These are phyloP conservation scores for Starmerella davenportii DNA, from an alignment of 805 yeast species.

Conservation along the genomic window DNA sequence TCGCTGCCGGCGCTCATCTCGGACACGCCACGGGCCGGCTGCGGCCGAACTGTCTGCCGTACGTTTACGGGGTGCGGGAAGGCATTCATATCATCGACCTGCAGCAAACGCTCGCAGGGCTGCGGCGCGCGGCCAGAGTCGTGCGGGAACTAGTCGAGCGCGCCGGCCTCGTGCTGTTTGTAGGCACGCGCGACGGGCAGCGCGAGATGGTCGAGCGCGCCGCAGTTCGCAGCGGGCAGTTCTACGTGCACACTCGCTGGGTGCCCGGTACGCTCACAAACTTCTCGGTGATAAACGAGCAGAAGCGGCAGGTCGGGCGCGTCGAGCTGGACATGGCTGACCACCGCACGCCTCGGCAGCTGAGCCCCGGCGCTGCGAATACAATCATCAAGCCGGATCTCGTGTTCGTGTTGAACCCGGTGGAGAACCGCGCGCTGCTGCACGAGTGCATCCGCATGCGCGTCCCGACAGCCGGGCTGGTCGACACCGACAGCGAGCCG, in stretches of 20 bases:
- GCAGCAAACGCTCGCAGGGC: slow-evolving; percentile 57
- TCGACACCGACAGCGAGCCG: slow-evolving; percentile 90
- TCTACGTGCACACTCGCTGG: slow-evolving; percentile 74
- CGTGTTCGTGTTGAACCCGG: slow-evolving; percentile 70
- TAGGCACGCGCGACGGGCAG: slow-evolving; percentile 72
- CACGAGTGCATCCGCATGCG: slow-evolving; percentile 65
- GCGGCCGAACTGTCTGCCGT: slow-evolving; percentile 70
- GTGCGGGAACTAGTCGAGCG: slow-evolving; percentile 61
- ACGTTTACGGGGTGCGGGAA: slow-evolving; percentile 68
- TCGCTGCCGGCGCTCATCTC: slow-evolving; percentile 87
- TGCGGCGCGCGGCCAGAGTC: slow-evolving; percentile 73
- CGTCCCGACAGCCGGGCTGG: slow-evolving; percentile 82
- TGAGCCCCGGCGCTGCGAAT: slow-evolving; percentile 30
- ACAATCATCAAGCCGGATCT: slow-evolving; percentile 70
- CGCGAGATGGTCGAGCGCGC: slow-evolving; percentile 58
- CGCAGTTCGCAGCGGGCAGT: slow-evolving; percentile 60
- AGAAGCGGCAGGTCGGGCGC: slow-evolving; percentile 32
- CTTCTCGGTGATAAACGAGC: slow-evolving; percentile 42
- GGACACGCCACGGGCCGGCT: slow-evolving; percentile 67
- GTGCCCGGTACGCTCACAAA: slow-evolving; percentile 89
- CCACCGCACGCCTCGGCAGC: slow-evolving; percentile 40
- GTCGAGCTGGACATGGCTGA: slow-evolving; percentile 65
- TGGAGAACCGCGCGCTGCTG: slow-evolving; percentile 63
- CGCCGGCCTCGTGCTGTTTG: slow-evolving; percentile 71
- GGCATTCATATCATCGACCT: slow-evolving; percentile 85